These are phyloP conservation scores for Durotheca rogersii DNA, from an alignment of 495 filamentous ascomycete genomes.

Conservation along the genomic window DNA sequence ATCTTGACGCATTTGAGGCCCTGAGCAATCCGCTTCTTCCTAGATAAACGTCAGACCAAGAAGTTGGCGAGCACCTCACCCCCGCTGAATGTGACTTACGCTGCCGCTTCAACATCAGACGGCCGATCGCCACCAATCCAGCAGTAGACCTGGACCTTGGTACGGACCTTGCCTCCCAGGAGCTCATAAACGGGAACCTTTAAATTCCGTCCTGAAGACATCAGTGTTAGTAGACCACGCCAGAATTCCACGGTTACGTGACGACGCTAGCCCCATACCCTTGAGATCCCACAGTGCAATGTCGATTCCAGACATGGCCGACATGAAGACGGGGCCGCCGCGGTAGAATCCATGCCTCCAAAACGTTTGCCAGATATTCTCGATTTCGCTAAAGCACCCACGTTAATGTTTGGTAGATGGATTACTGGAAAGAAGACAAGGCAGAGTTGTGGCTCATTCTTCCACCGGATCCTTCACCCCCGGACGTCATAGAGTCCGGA, in stretches of 20 bases:
- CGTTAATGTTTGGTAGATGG: background rate
- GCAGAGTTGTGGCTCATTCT: too few relatives aligned
- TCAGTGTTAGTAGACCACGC: too few relatives aligned
- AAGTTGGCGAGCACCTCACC: constrained; percentile 9
- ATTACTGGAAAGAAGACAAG: background rate
- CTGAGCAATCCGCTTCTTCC: constrained; percentile 62
- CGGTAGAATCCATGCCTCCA: constrained; percentile 73
- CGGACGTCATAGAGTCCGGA: too few relatives aligned
- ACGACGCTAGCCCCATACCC: too few relatives aligned
- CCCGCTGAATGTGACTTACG: too few relatives aligned
- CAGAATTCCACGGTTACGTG: too few relatives aligned
- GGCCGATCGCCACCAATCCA: constrained; percentile 82
- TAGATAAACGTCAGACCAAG: constrained; percentile 16
- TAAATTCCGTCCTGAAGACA: constrained; percentile 52
- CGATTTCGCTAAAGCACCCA: constrained; percentile 62
- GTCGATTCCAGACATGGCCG: constrained; percentile 74
- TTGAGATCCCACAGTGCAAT: constrained; percentile 83
- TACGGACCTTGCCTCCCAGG: constrained; percentile 70
- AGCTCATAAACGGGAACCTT: constrained; percentile 69
- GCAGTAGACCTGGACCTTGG: constrained; percentile 71
- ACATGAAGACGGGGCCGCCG: constrained; percentile 76
- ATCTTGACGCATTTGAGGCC: constrained; percentile 73
- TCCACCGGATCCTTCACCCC: too few relatives aligned
- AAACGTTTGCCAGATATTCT: constrained; percentile 71
- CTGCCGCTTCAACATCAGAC: constrained; percentile 62